Base-by-base conservation (phyloP, 2,329 filamentous ascomycete genomes). In the Colletotrichum tabaci region DNA sequence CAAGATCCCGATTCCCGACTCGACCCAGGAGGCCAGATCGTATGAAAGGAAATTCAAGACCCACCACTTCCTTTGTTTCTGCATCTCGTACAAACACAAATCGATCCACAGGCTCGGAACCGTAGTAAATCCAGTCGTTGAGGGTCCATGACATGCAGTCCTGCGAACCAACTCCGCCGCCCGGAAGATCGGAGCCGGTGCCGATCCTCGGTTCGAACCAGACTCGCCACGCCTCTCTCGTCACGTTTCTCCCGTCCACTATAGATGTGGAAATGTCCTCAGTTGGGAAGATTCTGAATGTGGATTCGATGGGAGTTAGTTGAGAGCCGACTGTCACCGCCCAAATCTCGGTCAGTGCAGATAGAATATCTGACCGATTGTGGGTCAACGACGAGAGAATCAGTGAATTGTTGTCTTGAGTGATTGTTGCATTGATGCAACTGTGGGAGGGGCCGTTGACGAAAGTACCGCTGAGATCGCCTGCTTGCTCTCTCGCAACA, bases 111-210 rank as follows among this genome's bases (percentile, higher is more conserved):
- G 80, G 76, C 67, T 82, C 76, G 12, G 78, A 74, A 0, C 79
- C 80, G 66, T 83, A 82, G 38, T 80, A 77, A 26, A 82, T 71
- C 79, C 79, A 83, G 44, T 82, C 44, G 16, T 76, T 77, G 5
- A 79, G 66, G 44, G 76, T 79, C 80, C 80, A 83, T 4, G 76
- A 73, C 1, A 76, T 35, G 49, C 80, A 82, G 21, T 76, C 75
- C n/a, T 76, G 68, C 1, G 67, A 66, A 13, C 74, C 68, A 15
- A 80, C 46, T 0, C 61, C 67, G 7, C 67, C 66, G 0, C 77
- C 77, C 0, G 80, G 79, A 2, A 83, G 74, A 38, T 81, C 79
- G 0, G 79, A 80, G 16, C 66, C 12, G 10, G 52, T 46, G n/a
- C 50, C n/a, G 40, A 55, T 46, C 15, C 58, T 21, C 0, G 52